Evolutionary conservation across 2,329 filamentous ascomycete genomes (phyloP), one percentile per base, ranked within the genome.

Genomic region (Hawksworthiomyces lignivorus): DNA sequence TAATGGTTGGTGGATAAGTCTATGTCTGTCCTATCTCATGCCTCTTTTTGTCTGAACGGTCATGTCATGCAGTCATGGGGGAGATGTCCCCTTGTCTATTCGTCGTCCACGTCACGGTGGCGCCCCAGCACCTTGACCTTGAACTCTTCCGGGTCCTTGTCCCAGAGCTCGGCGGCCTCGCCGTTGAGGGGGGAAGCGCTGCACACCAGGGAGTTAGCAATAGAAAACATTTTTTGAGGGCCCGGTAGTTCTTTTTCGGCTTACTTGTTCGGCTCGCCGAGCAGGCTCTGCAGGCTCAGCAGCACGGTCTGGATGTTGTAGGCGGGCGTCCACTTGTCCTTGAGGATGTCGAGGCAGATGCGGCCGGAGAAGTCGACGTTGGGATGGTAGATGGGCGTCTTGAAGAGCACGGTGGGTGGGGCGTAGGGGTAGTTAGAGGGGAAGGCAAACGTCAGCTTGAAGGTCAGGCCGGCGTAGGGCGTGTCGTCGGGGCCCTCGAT

Each of bases 251-350:
- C n/a, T n/a, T n/a, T n/a, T n/a, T n/a, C n/a, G n/a, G n/a, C 85
- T 63, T 69, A 97, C 92, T 98, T 98, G 69, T 98, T 98, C 27
- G 92, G 92, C 67, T 98, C 92, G 20, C 90, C 92, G 24, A 98
- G 75, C 57, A 98, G 69, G 64, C 89, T 96, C 67, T 98, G 92
- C 64, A 98, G 67, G 54, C 90, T 97, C 56, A 98, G 64, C 42
- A 98, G 70, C 35, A 98, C 87, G 35, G 84, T 94, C 63, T 94
- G 87, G 48, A 94, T 88, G 59, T 97, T 97, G 74, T 96, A 94
- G 32, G 94, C 89, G 15, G 92, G 88, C 46, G 88, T 95, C 92
- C 92, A 98, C 70, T 96, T 96, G 64, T 97, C 92, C 74, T 96
- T 97, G 51, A 98, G 73, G 53, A 98, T 98, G 59, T 98, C 94